phyloP scores from a whole-genome alignment of 2,329 filamentous ascomycete species.

The Trichoderma semiorbis region DNA sequence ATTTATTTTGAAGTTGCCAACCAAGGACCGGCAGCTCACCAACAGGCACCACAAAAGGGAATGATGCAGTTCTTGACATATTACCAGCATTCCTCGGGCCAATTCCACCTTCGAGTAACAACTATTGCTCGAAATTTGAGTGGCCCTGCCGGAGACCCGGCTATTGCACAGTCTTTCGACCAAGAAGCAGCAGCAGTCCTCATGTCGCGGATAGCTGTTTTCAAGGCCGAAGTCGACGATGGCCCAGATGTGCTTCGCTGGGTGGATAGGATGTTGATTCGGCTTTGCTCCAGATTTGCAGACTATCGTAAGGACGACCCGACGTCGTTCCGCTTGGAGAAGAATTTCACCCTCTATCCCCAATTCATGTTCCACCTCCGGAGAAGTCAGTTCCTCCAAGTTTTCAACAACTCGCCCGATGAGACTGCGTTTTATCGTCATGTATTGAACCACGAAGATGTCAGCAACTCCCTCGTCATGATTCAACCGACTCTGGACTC shows the following conservation, averaged over 20 bases:
- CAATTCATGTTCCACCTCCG: conserved; percentile 99
- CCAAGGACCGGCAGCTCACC: conserved; percentile 82
- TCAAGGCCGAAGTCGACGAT: conserved; percentile 97
- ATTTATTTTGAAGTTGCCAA: conserved; percentile 97
- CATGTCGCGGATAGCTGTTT: conserved; percentile 98
- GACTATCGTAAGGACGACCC: conserved; percentile 98
- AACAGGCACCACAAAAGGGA: conserved; percentile 83
- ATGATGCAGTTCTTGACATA: conserved; percentile 99
- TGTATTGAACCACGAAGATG: conserved; percentile 94
- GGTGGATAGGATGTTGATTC: conserved; percentile 98
- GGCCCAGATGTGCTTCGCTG: conserved; percentile 96
- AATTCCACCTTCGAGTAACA: conserved; percentile 93
- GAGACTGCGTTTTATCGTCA: conserved; percentile 99
- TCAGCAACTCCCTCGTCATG: conserved; percentile 96
- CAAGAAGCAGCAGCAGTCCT: conserved; percentile 96
- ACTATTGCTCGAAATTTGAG: conserved; percentile 89
- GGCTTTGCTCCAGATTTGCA: conserved; percentile 91
- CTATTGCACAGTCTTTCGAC: conserved; percentile 94
- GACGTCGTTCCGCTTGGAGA: conserved; percentile 92
- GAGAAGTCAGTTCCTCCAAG: conserved; percentile 93
- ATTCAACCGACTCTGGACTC: conserved; percentile 97
- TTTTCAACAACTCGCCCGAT: conserved; percentile 99
- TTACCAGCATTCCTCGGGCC: conserved; percentile 94
- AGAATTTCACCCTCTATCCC: conserved; percentile 98
- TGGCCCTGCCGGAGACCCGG: conserved; percentile 88